These are phyloP conservation scores for Blastobotrys raffinosifermentans DNA, from an alignment of 1,139 yeast genomes.

Conservation along the genomic window DNA sequence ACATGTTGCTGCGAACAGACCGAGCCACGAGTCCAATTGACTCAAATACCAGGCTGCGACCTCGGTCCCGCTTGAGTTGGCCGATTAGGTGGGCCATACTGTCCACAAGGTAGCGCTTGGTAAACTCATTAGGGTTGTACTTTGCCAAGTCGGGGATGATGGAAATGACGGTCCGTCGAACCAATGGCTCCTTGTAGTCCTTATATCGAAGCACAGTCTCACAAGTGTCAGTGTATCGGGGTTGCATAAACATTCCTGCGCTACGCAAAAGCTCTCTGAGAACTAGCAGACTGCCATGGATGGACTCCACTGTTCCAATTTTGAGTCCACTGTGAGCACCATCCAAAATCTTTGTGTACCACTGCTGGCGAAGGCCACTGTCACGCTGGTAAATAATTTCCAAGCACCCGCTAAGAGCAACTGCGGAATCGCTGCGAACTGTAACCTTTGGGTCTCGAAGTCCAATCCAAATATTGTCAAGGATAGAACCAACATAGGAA, in stretches of 20 bases:
- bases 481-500: slow-evolving; percentile 68
- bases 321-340: slow-evolving; percentile 50
- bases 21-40: slow-evolving; percentile 82
- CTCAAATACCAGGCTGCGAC: slow-evolving; percentile 69
- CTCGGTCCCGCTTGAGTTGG: slow-evolving; percentile 72
- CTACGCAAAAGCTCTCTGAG: slow-evolving; percentile 70
- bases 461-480: slow-evolving; percentile 84
- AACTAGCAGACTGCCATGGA: slow-evolving; percentile 82
- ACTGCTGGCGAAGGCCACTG: slow-evolving; percentile 56
- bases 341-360: slow-evolving; percentile 69
- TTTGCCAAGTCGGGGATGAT: slow-evolving; percentile 79
- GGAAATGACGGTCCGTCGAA: slow-evolving; percentile 76
- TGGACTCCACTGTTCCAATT: slow-evolving; percentile 49
- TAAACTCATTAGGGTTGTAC: slow-evolving; percentile 71
- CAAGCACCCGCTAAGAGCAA: slow-evolving; percentile 70
- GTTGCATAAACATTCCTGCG: slow-evolving; percentile 61
- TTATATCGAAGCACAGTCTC: slow-evolving; percentile 69
- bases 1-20: slow-evolving; percentile 81
- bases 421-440: slow-evolving; percentile 79
- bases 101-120: slow-evolving; percentile 73
- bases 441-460: slow-evolving; percentile 69
- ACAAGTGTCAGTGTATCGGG: slow-evolving; percentile 70
- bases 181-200: slow-evolving; percentile 67
- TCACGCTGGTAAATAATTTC: slow-evolving; percentile 77
- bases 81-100: slow-evolving; percentile 72